Conservation (phyloP, 2,329 filamentous ascomycete species). For the Fusarium pseudonygamai region DNA sequence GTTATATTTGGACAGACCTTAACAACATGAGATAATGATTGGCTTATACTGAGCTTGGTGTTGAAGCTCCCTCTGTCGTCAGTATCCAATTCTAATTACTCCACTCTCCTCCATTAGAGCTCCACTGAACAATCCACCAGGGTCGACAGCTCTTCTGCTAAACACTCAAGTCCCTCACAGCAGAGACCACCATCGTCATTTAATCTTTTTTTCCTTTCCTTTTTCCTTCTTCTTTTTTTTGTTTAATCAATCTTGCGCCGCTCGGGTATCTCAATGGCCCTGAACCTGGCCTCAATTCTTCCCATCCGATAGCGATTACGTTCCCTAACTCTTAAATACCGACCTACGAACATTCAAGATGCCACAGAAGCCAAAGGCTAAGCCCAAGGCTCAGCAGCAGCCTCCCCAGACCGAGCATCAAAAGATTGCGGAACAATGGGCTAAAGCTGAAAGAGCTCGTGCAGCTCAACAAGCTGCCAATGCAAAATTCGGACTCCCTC, state of each 20-base stretch:
- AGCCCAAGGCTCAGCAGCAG: slow-evolving; percentile 40
- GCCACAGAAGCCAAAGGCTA: slow-evolving; percentile 40
- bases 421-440: slow-evolving; percentile 63
- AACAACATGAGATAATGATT: neutral
- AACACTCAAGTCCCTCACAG: slow-evolving; percentile 30
- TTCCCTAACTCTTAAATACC: slow-evolving; percentile 8
- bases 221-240: slow-evolving; percentile 6
- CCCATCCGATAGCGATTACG: slow-evolving; percentile 24
- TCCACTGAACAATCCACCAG: slow-evolving; percentile 40
- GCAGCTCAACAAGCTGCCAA: slow-evolving; percentile 53
- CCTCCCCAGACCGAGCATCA: slow-evolving; percentile 57
- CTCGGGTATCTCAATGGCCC: slow-evolving; percentile 43
- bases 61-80: slow-evolving; percentile 6
- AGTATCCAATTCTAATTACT: slow-evolving; percentile 3
- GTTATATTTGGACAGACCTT: neutral
- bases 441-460: slow-evolving; percentile 61
- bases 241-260: slow-evolving; percentile 15
- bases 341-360: slow-evolving; percentile 41
- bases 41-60: neutral
- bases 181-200: slow-evolving; percentile 27
- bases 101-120: slow-evolving; percentile 24
- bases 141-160: slow-evolving; percentile 21
- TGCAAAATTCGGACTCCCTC: slow-evolving; percentile 43
- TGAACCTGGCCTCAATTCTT: slow-evolving; percentile 13
- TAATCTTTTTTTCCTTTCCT: neutral